Percentiles rank a stretch among this genome's conserved stretches.
Conservation (phyloP, 768 basidiomycete genomes). For the Fibroporia radiculosa region DNA sequence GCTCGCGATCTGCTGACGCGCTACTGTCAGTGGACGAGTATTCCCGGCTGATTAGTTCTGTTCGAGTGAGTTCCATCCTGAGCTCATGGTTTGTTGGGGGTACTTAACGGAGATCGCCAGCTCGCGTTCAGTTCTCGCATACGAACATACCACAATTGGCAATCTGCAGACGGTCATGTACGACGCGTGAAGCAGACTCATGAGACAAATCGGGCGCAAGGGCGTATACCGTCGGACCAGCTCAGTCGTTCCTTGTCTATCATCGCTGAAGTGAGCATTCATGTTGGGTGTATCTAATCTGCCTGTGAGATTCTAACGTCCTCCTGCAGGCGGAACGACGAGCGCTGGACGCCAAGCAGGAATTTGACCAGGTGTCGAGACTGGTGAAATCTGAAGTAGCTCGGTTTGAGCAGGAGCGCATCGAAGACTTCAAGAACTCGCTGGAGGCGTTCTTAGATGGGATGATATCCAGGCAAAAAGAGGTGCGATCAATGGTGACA, state of each 20-base stretch:
- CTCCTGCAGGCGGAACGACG: constrained; percentile 69
- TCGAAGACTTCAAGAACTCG: constrained; percentile 86
- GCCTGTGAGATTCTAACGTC: neutral
- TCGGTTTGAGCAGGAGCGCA: constrained; percentile 87
- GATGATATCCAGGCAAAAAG: constrained; percentile 77
- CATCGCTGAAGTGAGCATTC: constrained; percentile 62
- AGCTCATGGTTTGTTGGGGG: neutral
- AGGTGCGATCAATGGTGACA: constrained; percentile 12
- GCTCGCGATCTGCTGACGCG: neutral
- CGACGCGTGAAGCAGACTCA: constrained; percentile 66
- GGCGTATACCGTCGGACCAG: constrained; percentile 62
- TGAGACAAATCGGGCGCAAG: constrained; percentile 77
- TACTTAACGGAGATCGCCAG: constrained; percentile 28
- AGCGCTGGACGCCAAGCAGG: constrained; percentile 73
- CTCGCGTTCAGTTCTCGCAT: constrained; percentile 85
- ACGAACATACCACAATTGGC: constrained; percentile 76
- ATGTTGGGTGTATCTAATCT: neutral
- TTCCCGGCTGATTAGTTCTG: constrained; percentile 81
- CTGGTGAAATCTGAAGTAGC: constrained; percentile 85
- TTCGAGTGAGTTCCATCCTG: constrained; percentile 48
- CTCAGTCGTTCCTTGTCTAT: constrained; percentile 67
- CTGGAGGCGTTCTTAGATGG: constrained; percentile 81
- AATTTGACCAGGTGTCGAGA: constrained; percentile 84
- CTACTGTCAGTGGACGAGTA: constrained; percentile 73
- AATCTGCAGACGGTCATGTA: constrained; percentile 68